Evolutionary conservation across 2,329 filamentous ascomycete species (phyloP).

Genomic region (Acrocalymma vagum): DNA sequence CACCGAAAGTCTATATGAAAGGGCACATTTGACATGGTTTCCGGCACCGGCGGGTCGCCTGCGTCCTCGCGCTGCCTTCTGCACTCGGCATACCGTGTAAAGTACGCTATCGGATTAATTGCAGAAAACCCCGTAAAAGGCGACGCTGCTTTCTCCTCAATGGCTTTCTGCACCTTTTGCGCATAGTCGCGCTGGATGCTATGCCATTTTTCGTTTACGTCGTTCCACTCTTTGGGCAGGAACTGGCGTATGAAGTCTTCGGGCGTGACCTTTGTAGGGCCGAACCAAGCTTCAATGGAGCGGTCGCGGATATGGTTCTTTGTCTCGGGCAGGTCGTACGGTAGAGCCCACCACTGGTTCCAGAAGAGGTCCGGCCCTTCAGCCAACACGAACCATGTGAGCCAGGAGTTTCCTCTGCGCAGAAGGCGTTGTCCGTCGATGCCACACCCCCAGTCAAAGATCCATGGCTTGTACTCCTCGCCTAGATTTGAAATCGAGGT

Average conservation of each 20-base stretch:
- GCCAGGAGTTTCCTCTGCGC: constrained; percentile 37
- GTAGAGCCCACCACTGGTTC: constrained; percentile 39
- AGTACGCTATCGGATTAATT: constrained; percentile 31
- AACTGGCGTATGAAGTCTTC: constrained; percentile 25
- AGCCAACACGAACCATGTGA: constrained; percentile 42
- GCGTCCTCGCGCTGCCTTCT: constrained; percentile 16
- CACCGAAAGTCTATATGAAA: constrained; percentile 41
- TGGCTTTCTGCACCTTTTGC: constrained; percentile 24
- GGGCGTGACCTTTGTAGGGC: constrained; percentile 14
- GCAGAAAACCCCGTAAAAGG: constrained; percentile 15
- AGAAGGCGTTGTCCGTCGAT: constrained; percentile 33
- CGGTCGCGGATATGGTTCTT: constrained; percentile 38
- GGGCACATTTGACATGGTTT: constrained; percentile 30
- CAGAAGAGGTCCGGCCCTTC: constrained; percentile 41
- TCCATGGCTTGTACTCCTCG: constrained; percentile 31
- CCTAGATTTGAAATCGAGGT: constrained; percentile 33
- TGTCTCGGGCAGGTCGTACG: constrained; percentile 15
- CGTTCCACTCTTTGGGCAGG: constrained; percentile 22
- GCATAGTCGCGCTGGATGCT: constrained; percentile 30
- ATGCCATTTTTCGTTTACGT: constrained; percentile 25
- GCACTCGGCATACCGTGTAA: constrained; percentile 29
- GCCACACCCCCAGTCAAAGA: constrained; percentile 38
- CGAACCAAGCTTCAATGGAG: constrained; percentile 30
- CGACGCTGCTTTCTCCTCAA: constrained; percentile 25
- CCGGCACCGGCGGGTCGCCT: constrained; percentile 16